These are phyloP conservation scores for Penicillium roqueforti DNA, from an alignment of 495 filamentous ascomycete species.

Conservation along the genomic window DNA sequence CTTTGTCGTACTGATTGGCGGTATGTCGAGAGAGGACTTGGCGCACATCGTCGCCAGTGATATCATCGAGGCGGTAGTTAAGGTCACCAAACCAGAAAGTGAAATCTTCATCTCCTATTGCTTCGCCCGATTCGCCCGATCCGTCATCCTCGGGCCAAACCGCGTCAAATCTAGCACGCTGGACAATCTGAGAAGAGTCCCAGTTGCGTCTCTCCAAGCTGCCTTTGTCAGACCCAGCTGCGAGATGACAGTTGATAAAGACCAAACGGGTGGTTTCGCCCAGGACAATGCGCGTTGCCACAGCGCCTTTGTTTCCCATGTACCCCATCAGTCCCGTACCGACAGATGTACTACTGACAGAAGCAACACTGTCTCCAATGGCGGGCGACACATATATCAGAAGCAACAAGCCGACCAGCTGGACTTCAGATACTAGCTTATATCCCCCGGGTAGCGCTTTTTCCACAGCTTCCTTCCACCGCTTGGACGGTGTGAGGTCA, in stretches of 20 bases:
- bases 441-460: slow-evolving; percentile 74
- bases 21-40: slow-evolving; percentile 79
- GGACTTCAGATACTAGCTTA: slow-evolving; percentile 68
- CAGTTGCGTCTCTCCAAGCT: slow-evolving; percentile 81
- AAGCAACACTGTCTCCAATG: slow-evolving; percentile 65
- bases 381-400: slow-evolving; percentile 78
- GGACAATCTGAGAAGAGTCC: slow-evolving; percentile 77
- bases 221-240: slow-evolving; percentile 73
- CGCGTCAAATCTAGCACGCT: slow-evolving; percentile 69
- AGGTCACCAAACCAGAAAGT: slow-evolving; percentile 96
- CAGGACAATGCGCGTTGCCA: slow-evolving; percentile 74
- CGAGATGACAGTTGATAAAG: slow-evolving; percentile 88
- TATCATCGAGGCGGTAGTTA: slow-evolving; percentile 86
- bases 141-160: slow-evolving; percentile 53
- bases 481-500: slow-evolving; percentile 62
- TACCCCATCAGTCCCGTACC: slow-evolving; percentile 89
- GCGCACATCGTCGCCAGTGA: slow-evolving; percentile 87
- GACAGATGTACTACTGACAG: slow-evolving; percentile 70
- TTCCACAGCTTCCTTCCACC: slow-evolving; percentile 73
- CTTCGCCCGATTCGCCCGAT: slow-evolving; percentile 51
- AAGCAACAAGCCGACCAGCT: slow-evolving; percentile 81
- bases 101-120: slow-evolving; percentile 88
- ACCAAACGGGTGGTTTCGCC: slow-evolving; percentile 86
- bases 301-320: slow-evolving; percentile 93
- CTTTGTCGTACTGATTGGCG: slow-evolving; percentile 64